Base-by-base conservation (phyloP, 2,329 filamentous ascomycete species). In the Penicillium olsonii region DNA sequence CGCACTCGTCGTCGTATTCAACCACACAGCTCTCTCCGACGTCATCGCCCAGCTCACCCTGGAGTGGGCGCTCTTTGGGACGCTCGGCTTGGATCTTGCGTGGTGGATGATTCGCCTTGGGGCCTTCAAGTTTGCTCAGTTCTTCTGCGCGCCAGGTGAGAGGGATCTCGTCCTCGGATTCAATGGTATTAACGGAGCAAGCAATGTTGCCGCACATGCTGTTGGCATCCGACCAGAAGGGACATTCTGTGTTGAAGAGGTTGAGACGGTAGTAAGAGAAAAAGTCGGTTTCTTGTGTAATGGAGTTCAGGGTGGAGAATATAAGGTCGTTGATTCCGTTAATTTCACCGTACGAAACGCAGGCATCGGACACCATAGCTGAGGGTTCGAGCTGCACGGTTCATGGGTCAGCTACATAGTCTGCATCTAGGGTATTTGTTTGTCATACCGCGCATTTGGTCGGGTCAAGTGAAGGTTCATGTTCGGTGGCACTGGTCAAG, bases 251-350 rank as follows among this genome's bases (percentile, higher is more conserved):
- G 72, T 95, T 88, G 73, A 90, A 99, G 17, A 99, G 81, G 69
- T 96, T 97, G 38, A 99, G 77, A 50, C 94, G 87, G 76, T 97
- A 99, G 73, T 97, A 91, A 45, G 92, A 92, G 75, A 99, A 99
- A 81, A 96, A 99, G 73, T 99, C 94, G 70, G 92, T 95, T 45
- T 88, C 84, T 61, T 84, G 84, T 0, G 90, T 95, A 38, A 99
- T 83, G 47, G 89, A 87, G 63, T 89, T 82, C 60, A 99, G 76
- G 44, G 85, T 82, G 15, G 91, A 88, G 62, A 87, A 85, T 55
- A 96, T 79, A 52, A 84, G 81, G 59, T 79, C 73, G 73, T 97
- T 99, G 45, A 99, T 79, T 34, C 79, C 77, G 67, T 99, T 92
- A 70, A 99, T 87, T 31, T 90, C 91, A 48, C 87, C 85, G 73